Percentiles rank a stretch among this genome's conserved stretches.
phyloP scores from a whole-genome alignment of 495 filamentous ascomycete species.

The Annulohypoxylon moriforme region DNA sequence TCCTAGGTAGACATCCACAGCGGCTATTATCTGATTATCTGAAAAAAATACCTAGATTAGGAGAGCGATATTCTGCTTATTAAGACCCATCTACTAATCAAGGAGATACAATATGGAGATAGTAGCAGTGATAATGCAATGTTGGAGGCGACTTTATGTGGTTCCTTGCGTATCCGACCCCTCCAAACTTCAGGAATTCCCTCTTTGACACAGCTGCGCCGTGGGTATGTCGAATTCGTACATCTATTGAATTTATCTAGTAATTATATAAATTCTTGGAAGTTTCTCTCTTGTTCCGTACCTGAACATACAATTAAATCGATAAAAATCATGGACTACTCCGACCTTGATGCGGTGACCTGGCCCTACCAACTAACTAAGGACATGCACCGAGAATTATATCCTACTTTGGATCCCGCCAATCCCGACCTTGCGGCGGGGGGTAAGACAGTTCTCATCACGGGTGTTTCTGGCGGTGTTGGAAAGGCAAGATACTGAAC shows the following conservation, averaged over 20 bases:
- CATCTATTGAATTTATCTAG: too few species aligned
- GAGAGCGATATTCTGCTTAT: too few species aligned
- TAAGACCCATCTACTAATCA: too few species aligned
- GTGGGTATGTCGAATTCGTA: too few species aligned
- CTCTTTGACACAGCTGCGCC: neutral
- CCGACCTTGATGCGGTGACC: conserved; percentile 36
- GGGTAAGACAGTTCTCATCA: conserved; percentile 56
- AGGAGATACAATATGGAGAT: neutral
- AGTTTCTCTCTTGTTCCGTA: too few species aligned
- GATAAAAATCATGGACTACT: conserved; percentile 18
- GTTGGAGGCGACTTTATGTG: neutral
- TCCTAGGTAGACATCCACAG: too few species aligned
- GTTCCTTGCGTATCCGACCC: neutral
- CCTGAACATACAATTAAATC: neutral
- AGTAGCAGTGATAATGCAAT: neutral
- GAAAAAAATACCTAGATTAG: too few species aligned
- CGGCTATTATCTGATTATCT: too few species aligned
- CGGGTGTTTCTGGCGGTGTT: conserved; percentile 54
- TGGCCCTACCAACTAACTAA: conserved; percentile 44
- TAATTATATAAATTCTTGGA: too few species aligned
- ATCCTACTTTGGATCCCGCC: conserved; percentile 53
- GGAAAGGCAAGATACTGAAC: conserved; percentile 40
- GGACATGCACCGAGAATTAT: conserved; percentile 42
- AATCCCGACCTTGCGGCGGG: conserved; percentile 49
- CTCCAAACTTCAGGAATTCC: too few species aligned